These are phyloP conservation scores for Daldinia loculata DNA, from an alignment of 495 filamentous ascomycete genomes.

Conservation along the genomic window DNA sequence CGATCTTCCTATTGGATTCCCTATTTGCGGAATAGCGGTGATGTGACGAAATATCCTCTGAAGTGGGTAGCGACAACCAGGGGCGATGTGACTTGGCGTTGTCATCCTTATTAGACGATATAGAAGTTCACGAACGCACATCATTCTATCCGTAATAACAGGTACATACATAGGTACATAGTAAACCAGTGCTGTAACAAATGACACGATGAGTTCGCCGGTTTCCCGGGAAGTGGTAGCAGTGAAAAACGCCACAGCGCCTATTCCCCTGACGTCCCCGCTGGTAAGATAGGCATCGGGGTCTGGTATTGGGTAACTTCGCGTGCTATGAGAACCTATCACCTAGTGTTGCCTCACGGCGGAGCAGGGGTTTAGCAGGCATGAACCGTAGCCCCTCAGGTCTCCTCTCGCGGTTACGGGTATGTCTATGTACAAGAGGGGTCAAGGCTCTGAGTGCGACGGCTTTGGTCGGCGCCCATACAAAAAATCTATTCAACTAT, in stretches of 20 bases:
- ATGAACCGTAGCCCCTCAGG: not conserved
- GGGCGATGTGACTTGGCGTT: slow-evolving; percentile 24
- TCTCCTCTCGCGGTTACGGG: not conserved
- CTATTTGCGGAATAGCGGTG: slow-evolving; percentile 14
- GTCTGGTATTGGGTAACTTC: slow-evolving; percentile 22
- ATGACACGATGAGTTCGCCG: not conserved
- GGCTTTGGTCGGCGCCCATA: no score
- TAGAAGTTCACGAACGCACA: not conserved
- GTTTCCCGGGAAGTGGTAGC: not conserved
- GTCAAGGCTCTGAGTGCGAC: not conserved
- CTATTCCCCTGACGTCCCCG: slow-evolving; percentile 1
- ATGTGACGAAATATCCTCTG: slow-evolving; percentile 30
- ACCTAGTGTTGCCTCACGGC: slow-evolving; percentile 24
- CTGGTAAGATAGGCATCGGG: slow-evolving; percentile 13
- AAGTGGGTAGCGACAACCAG: slow-evolving; percentile 24
- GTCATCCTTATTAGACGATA: not conserved
- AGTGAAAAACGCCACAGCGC: slow-evolving; percentile 7
- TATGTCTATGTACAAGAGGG: not conserved
- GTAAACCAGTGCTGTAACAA: not conserved
- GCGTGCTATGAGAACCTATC: slow-evolving; percentile 31
- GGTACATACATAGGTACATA: not conserved
- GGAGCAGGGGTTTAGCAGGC: not conserved
- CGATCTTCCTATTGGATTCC: slow-evolving; percentile 30
- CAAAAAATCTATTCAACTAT: not conserved
- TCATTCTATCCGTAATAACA: not conserved